Conservation (phyloP, 345 rosid genomes). For the Eucalyptus globulus region DNA sequence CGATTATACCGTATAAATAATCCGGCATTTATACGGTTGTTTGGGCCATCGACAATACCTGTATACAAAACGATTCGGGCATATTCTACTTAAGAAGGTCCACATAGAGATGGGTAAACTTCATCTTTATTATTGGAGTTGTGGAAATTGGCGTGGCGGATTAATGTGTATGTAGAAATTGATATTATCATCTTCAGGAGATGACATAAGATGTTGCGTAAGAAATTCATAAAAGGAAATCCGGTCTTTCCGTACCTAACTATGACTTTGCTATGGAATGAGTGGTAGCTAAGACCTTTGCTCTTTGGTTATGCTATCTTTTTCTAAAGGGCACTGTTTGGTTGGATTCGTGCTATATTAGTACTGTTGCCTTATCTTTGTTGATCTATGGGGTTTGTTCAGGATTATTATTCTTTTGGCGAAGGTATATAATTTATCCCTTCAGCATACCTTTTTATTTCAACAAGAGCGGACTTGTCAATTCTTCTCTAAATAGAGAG, state of each 20-base stretch:
- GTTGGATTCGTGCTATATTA: not conserved
- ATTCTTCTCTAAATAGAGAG: not conserved
- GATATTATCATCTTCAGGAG: not conserved
- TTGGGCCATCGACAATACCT: not conserved
- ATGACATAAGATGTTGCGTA: not conserved
- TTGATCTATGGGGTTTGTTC: not conserved
- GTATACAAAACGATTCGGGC: not conserved
- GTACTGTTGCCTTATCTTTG: not conserved
- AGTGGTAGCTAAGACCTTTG: not conserved
- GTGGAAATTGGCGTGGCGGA: not conserved
- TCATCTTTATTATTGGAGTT: not conserved
- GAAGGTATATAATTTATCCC: not conserved
- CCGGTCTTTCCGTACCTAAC: not conserved
- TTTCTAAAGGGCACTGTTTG: not conserved
- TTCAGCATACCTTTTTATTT: not conserved
- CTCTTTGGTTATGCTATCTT: not conserved
- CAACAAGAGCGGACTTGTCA: not conserved
- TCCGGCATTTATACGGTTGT: not conserved
- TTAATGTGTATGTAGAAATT: not conserved
- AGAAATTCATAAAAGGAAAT: not conserved
- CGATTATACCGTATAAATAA: not conserved
- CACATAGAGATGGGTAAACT: not conserved
- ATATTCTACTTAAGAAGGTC: not conserved
- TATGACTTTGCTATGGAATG: not conserved
- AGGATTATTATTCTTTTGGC: not conserved